phyloP scores from a whole-genome alignment of 2,329 filamentous ascomycete genomes.

The Aspergillus bombycis region DNA sequence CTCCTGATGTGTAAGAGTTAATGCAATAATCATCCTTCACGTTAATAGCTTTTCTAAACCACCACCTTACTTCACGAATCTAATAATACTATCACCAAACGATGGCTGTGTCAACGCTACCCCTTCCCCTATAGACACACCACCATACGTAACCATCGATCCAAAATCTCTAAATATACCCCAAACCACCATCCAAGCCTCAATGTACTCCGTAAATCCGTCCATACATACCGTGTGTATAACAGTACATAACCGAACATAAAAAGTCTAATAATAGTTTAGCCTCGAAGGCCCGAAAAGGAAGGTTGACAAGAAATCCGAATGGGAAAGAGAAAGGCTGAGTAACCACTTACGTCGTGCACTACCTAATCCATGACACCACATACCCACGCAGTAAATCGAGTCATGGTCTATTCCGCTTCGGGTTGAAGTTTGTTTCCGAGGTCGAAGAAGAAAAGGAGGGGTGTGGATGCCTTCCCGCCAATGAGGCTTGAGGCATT shows the following conservation, averaged over 20 bases:
- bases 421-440: neutral
- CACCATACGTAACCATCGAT: too few relatives aligned
- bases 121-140: too few relatives aligned
- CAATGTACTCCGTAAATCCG: too few relatives aligned
- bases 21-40: neutral
- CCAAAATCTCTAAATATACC: too few relatives aligned
- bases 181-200: too few relatives aligned
- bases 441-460: neutral
- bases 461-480: neutral
- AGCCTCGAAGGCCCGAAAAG: neutral
- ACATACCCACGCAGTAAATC: constrained; percentile 2
- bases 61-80: neutral
- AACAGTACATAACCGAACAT: too few relatives aligned
- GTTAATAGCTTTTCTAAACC: neutral
- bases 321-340: neutral
- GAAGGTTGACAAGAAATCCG: neutral
- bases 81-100: too few relatives aligned
- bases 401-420: neutral
- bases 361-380: neutral
- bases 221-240: too few relatives aligned
- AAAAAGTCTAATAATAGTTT: neutral
- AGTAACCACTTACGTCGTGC: neutral
- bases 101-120: too few relatives aligned
- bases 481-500: neutral
- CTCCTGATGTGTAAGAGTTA: neutral